Evolutionary conservation across 495 filamentous ascomycete genomes (phyloP).

Genomic region (Neurospora intermedia): DNA sequence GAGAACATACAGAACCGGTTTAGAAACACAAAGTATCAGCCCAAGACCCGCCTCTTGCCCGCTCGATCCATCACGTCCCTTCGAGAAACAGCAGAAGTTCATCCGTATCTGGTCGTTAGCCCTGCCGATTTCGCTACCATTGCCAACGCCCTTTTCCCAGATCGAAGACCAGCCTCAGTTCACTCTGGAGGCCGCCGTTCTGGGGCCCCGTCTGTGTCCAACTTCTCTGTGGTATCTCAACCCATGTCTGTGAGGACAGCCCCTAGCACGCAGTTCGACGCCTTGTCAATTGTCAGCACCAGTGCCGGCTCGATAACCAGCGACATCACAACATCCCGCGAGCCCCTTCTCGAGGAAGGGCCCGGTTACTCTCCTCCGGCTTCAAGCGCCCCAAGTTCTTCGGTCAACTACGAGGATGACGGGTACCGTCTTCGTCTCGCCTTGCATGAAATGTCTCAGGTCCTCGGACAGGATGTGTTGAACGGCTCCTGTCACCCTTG

Average conservation of each 20-base stretch:
- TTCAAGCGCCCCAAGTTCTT: conserved; percentile 21
- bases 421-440: conserved; percentile 44
- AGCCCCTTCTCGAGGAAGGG: conserved; percentile 48
- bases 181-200: conserved; percentile 46
- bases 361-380: conserved; percentile 33
- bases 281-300: conserved; percentile 53
- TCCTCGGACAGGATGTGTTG: conserved; percentile 47
- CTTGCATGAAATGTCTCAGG: conserved; percentile 54
- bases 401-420: conserved; percentile 41
- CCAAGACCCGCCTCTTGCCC: conserved; percentile 50
- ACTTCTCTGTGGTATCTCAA: conserved; percentile 43
- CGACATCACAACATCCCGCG: conserved; percentile 53
- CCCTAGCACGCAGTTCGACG: conserved; percentile 37
- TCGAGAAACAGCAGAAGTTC: conserved; percentile 58
- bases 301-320: conserved; percentile 59
- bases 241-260: conserved; percentile 34
- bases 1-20: conserved; percentile 66
- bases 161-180: conserved; percentile 44
- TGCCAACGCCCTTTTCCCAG: conserved; percentile 61
- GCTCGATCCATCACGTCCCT: conserved; percentile 59
- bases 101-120: conserved; percentile 61
- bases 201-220: conserved; percentile 56
- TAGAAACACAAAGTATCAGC: conserved; percentile 35
- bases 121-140: conserved; percentile 63
- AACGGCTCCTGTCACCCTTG: conserved; percentile 59